A percentile compares a stretch with the other conserved stretches of the same genome.
phyloP scores from a whole-genome alignment of 1,139 yeast species.

The Debaryomycetaceae sp. region DNA sequence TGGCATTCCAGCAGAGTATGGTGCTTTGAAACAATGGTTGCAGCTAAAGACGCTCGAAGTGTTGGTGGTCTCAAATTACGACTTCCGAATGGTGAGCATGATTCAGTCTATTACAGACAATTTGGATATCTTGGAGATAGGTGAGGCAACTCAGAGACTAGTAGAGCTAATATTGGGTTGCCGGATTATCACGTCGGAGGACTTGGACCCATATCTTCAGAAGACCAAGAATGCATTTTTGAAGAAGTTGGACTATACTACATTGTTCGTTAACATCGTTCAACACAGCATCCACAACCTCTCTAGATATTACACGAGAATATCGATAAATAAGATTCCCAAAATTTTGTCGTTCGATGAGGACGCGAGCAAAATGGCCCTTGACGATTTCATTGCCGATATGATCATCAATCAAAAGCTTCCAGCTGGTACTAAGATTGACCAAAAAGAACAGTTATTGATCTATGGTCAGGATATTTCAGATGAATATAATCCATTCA shows the following conservation, averaged over 20 bases:
- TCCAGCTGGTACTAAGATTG: conserved; percentile 27
- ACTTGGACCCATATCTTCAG: conserved; percentile 2
- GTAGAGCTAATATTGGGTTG: background rate
- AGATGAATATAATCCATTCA: conserved; percentile 9
- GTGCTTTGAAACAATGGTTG: conserved; percentile 7
- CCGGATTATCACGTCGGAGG: background rate
- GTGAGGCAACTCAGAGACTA: conserved; percentile 1
- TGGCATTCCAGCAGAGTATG: conserved; percentile 10
- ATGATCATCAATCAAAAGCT: conserved; percentile 37
- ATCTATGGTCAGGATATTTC: conserved; percentile 17
- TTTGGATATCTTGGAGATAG: conserved; percentile 2
- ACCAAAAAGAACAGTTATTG: conserved; percentile 27
- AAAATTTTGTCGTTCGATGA: conserved; percentile 12
- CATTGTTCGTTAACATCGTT: conserved; percentile 21
- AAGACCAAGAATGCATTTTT: conserved; percentile 7
- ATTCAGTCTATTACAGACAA: conserved; percentile 19
- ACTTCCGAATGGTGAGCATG: conserved; percentile 30
- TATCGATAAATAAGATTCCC: conserved; percentile 17
- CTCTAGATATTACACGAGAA: conserved; percentile 25
- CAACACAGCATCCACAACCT: conserved; percentile 31
- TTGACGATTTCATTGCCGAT: conserved; percentile 23
- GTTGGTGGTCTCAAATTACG: conserved; percentile 29
- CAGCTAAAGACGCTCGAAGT: conserved; percentile 28
- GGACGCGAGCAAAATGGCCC: conserved; percentile 7
- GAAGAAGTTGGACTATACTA: conserved; percentile 9